Base-by-base conservation (phyloP, 495 filamentous ascomycete species). In the Amorphotheca resinae region DNA sequence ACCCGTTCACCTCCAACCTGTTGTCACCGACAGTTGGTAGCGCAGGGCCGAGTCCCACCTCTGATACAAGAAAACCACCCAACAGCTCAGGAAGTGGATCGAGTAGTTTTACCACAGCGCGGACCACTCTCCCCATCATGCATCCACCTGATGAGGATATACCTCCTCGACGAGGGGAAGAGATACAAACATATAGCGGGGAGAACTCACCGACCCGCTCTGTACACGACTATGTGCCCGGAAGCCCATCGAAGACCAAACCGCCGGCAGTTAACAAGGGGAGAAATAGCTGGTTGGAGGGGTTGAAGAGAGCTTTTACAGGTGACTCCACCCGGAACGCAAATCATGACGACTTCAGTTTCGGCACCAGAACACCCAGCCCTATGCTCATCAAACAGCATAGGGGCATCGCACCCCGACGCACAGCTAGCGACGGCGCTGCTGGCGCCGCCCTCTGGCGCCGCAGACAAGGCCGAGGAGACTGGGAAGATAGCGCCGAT, bases 131-230 rank as follows among this genome's bases (percentile, higher is more conserved):
- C 45, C 64, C 67, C 1, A 66, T 70, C 14, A 64, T 79, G 9
- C 81, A 80, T 49, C 68, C 70, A 7, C 80, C 89, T 55, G 79
- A 75, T 0, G 78, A 82, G 25, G 59, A 59, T 1, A 61, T 88
- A 21, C 70, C 89, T 18, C 51, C 66, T 2, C 61, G 62, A 7
- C 51, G 47, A 2, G 34, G 21, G 1, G 45, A 45, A 15, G 12
- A 23, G 16, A 15, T 16, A 16, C 16, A 36, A 14, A 7, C 42
- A 5, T 36, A 33, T 9, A 33, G 16, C 3, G 76, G 76, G 1
- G 76, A 81, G 18, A 59, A 62, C 2, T 64, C 87, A 17, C 70
- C 87, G n/a, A 49, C 63, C 7, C 59, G 60, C 7, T 51, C 42
- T 3, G 22, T 18, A 8, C 31, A 16, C 6, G 33, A 43, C 17